phyloP scores from a whole-genome alignment of 2,329 filamentous ascomycete genomes.

The Trichocomaceae sp. region DNA sequence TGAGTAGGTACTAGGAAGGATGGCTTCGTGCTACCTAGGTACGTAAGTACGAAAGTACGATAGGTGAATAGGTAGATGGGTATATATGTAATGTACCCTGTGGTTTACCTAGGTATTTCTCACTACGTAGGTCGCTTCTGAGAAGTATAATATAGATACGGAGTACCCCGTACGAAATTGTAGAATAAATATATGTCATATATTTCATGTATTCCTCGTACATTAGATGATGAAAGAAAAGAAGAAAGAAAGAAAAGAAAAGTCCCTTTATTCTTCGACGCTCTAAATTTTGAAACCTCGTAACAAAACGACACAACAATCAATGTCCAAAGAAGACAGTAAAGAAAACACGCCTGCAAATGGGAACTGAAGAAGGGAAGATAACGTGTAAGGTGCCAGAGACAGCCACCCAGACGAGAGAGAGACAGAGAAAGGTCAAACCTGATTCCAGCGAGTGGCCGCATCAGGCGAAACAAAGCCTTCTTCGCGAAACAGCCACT shows the following conservation, averaged over 20 bases:
- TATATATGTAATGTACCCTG: too few species aligned
- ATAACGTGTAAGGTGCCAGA: too few species aligned
- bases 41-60: too few species aligned
- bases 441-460: slow-evolving; percentile 7
- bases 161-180: too few species aligned
- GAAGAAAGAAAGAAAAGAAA: neutral
- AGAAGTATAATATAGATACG: too few species aligned
- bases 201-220: neutral
- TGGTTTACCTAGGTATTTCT: too few species aligned
- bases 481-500: slow-evolving; percentile 70
- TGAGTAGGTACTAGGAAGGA: too few species aligned
- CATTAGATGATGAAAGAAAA: neutral
- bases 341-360: neutral
- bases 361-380: neutral
- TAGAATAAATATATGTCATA: neutral
- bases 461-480: slow-evolving; percentile 4
- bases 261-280: neutral
- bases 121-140: too few species aligned
- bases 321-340: neutral
- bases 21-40: too few species aligned
- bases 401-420: neutral
- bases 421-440: neutral
- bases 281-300: neutral
- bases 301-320: neutral
- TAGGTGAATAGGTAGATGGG: too few species aligned